phyloP scores from a whole-genome alignment of 805 yeast species.

The Kazachstania kunashirensis region DNA sequence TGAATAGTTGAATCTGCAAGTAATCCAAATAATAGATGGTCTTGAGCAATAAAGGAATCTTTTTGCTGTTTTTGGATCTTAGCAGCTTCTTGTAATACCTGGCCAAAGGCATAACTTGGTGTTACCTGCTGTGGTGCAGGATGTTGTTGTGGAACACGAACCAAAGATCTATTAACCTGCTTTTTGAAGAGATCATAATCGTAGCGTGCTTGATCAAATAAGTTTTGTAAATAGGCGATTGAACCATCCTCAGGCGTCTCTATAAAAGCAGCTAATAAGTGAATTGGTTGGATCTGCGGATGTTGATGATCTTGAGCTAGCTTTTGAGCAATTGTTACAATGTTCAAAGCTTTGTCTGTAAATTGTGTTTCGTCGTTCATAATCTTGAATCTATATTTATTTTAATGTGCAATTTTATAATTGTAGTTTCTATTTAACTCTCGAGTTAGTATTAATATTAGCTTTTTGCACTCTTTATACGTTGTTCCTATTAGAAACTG shows the following conservation, averaged over 20 bases:
- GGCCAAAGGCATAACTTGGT: conserved; percentile 68
- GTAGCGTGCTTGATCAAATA: conserved; percentile 76
- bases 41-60: conserved; percentile 88
- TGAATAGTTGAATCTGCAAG: conserved; percentile 69
- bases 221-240: conserved; percentile 62
- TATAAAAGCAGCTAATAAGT: conserved; percentile 84
- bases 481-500: no score
- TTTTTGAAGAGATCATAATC: conserved; percentile 80
- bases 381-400: conserved; percentile 1
- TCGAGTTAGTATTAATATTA: no score
- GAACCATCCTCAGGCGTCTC: conserved; percentile 46
- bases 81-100: conserved; percentile 61
- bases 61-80: conserved; percentile 80
- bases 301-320: conserved; percentile 80
- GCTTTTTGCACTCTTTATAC: no score
- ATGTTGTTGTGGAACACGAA: conserved; percentile 73
- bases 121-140: conserved; percentile 83
- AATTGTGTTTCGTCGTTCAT: conserved; percentile 55
- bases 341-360: conserved; percentile 84
- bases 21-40: conserved; percentile 78
- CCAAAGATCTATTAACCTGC: conserved; percentile 68
- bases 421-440: no score
- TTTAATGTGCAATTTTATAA: no score
- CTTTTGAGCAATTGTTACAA: conserved; percentile 69
- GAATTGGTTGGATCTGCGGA: conserved; percentile 78